phyloP scores from a whole-genome alignment of 2,329 filamentous ascomycete species.

The Colletotrichum simmondsii region DNA sequence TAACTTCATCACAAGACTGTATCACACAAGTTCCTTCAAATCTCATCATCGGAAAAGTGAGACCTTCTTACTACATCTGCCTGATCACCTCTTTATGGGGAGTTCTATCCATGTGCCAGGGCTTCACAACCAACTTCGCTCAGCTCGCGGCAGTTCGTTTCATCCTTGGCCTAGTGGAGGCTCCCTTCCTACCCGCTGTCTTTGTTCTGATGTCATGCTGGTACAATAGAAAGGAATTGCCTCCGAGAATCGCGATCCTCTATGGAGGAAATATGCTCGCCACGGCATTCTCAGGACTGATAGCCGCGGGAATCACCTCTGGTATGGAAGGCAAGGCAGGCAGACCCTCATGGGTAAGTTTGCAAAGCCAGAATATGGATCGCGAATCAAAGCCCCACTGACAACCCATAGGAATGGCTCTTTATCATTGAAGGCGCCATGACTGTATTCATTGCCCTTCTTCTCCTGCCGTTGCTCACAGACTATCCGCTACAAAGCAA shows the following conservation, averaged over 20 bases:
- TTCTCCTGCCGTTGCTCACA: slow-evolving; percentile 37
- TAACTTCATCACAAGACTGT: not conserved
- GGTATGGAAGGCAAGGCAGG: slow-evolving; percentile 55
- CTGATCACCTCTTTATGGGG: slow-evolving; percentile 17
- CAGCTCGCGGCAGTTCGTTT: slow-evolving; percentile 47
- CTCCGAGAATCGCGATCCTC: slow-evolving; percentile 68
- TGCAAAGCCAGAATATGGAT: not conserved
- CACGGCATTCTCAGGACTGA: slow-evolving; percentile 74
- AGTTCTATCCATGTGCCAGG: slow-evolving; percentile 18
- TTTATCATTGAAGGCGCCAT: slow-evolving; percentile 70
- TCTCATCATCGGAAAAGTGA: slow-evolving; percentile 21
- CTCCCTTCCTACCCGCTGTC: slow-evolving; percentile 52
- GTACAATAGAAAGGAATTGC: slow-evolving; percentile 75
- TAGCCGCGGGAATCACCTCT: slow-evolving; percentile 70
- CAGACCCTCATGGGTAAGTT: slow-evolving; percentile 16
- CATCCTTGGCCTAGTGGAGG: slow-evolving; percentile 64
- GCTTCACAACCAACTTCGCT: slow-evolving; percentile 11
- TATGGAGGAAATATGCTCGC: slow-evolving; percentile 73
- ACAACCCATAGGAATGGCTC: slow-evolving; percentile 43
- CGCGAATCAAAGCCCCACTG: slow-evolving; percentile 51
- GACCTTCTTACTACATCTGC: slow-evolving; percentile 15
- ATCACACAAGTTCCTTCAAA: slow-evolving; percentile 19
- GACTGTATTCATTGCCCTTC: slow-evolving; percentile 36
- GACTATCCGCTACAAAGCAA: slow-evolving; percentile 36
- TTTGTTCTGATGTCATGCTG: slow-evolving; percentile 67